Percentiles rank a stretch among this genome's conserved stretches.
Evolutionary conservation across 129 eudicot genomes (phyloP).

Genomic region (Helichrysum umbraculigerum): DNA sequence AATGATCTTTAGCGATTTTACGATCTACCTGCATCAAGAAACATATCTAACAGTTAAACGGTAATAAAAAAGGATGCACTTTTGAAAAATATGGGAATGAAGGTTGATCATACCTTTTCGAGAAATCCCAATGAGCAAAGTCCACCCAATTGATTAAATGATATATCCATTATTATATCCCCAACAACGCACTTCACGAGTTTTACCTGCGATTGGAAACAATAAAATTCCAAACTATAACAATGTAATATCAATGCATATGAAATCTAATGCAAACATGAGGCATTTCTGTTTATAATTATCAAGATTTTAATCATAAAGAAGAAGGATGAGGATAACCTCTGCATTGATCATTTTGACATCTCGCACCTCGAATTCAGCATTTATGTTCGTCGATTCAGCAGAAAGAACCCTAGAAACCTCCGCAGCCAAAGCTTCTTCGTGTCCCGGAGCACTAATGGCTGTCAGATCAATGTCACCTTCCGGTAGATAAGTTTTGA

Average conservation of each 20-base stretch:
- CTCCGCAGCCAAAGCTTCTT: conserved; percentile 45
- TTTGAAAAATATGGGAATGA: conserved; percentile 15
- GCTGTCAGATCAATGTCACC: conserved; percentile 89
- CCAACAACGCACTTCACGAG: conserved; percentile 79
- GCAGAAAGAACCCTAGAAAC: conserved; percentile 46
- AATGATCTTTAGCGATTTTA: conserved; percentile 62
- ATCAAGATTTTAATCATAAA: neutral
- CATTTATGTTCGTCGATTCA: conserved; percentile 47
- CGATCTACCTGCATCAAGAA: conserved; percentile 66
- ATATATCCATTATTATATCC: conserved; percentile 58
- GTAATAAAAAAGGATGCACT: neutral
- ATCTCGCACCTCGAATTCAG: conserved; percentile 56
- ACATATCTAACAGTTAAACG: neutral
- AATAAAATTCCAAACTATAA: neutral
- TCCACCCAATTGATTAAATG: conserved; percentile 91
- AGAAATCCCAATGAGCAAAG: conserved; percentile 85
- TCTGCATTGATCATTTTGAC: conserved; percentile 78
- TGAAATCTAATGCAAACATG: conserved; percentile 4
- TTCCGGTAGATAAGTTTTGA: conserved; percentile 81
- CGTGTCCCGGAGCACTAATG: conserved; percentile 33
- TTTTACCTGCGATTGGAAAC: conserved; percentile 69
- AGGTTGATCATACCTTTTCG: conserved; percentile 62
- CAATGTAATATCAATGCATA: neutral
- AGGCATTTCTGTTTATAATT: conserved; percentile 14
- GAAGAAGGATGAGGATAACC: conserved; percentile 41